A percentile compares a stretch with the other conserved stretches of the same genome.
Evolutionary conservation across 495 filamentous ascomycete species (phyloP).

Genomic region (Neurospora sp.): DNA sequence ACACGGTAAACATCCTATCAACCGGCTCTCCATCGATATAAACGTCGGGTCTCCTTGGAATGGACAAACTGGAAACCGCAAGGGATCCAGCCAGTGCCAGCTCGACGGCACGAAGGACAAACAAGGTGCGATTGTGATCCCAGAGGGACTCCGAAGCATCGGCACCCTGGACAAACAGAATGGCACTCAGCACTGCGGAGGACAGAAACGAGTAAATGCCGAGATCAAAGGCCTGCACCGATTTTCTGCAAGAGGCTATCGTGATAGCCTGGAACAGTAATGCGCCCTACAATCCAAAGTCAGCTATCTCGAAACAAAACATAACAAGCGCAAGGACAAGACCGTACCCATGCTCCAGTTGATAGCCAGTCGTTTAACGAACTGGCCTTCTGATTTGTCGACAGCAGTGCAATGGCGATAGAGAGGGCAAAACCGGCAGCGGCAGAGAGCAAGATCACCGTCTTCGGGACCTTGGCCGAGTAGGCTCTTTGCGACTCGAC

Average conservation of each 20-base stretch:
- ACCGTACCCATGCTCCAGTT: constrained; percentile 37
- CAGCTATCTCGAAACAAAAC: constrained; percentile 5
- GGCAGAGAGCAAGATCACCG: constrained; percentile 31
- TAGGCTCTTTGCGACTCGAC: constrained; percentile 43
- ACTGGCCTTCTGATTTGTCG: constrained; percentile 18
- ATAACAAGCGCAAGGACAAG: not conserved
- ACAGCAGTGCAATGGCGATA: constrained; percentile 31
- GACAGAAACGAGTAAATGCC: constrained; percentile 38
- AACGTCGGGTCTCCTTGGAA: constrained; percentile 63
- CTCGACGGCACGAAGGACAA: constrained; percentile 30
- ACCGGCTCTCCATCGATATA: constrained; percentile 47
- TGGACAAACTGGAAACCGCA: constrained; percentile 27
- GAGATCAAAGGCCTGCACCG: constrained; percentile 36
- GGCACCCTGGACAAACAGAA: constrained; percentile 30
- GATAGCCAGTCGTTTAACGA: constrained; percentile 31
- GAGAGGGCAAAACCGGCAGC: constrained; percentile 36
- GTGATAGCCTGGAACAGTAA: constrained; percentile 36
- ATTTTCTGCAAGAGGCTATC: constrained; percentile 31
- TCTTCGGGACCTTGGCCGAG: constrained; percentile 39
- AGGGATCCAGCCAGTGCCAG: constrained; percentile 24
- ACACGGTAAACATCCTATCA: constrained; percentile 52
- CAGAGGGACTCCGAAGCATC: constrained; percentile 21
- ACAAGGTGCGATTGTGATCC: constrained; percentile 9
- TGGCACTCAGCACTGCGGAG: constrained; percentile 23
- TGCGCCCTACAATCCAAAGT: constrained; percentile 21